Percentiles rank a stretch among this genome's conserved stretches.
Conservation (phyloP, 768 basidiomycete genomes). For the Leccinellum rugosiceps region DNA sequence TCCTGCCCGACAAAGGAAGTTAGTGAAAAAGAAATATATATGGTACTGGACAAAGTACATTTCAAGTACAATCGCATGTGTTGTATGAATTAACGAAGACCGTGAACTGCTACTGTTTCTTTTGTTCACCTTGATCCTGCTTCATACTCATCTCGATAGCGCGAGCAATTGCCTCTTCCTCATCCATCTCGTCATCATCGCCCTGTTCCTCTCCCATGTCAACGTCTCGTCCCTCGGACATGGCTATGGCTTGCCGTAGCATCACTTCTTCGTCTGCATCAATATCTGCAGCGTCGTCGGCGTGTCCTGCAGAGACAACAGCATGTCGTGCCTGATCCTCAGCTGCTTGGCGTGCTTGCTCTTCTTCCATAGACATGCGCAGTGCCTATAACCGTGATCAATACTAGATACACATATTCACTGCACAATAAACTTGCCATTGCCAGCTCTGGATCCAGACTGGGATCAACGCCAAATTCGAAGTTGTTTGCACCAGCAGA, state of each 20-base stretch:
- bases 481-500: conserved; percentile 55
- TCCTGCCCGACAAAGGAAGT: background rate
- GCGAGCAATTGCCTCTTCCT: conserved; percentile 85
- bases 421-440: conserved; percentile 57
- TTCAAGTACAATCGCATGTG: background rate
- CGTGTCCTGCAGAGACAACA: conserved; percentile 18
- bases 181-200: conserved; percentile 70
- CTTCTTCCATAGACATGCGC: conserved; percentile 96
- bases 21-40: conserved; percentile 2
- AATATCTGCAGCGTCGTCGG: conserved; percentile 38
- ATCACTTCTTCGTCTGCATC: conserved; percentile 79
- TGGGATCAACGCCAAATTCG: conserved; percentile 93
- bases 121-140: conserved; percentile 47
- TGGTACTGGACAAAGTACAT: background rate
- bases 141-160: conserved; percentile 96
- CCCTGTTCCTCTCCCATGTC: conserved; percentile 48
- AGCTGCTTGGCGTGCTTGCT: conserved; percentile 70
- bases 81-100: background rate
- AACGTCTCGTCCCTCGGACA: conserved; percentile 61
- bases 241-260: conserved; percentile 70
- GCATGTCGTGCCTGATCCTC: conserved; percentile 37
- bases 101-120: conserved; percentile 24
- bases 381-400: conserved; percentile 59
- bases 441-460: conserved; percentile 92
- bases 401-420: background rate